Percentiles rank a stretch among this genome's conserved stretches.
These are phyloP conservation scores for Tulasnella sp. DNA, from an alignment of 768 basidiomycete genomes.

Conservation along the genomic window DNA sequence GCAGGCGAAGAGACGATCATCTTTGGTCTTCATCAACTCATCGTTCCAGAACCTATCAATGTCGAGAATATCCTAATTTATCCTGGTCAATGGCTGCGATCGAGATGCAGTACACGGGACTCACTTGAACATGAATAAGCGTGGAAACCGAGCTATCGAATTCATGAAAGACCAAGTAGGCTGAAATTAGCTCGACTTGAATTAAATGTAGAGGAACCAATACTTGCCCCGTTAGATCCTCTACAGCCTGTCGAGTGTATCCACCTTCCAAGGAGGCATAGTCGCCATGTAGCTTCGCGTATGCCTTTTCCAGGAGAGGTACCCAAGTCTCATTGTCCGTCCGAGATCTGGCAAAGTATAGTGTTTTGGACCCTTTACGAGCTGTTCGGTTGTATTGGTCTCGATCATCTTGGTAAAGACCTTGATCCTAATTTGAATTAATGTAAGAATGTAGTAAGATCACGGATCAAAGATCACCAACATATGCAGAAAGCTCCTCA, in stretches of 20 bases:
- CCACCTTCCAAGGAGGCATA: slow-evolving; percentile 35
- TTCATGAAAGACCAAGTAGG: neutral
- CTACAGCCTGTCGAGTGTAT: slow-evolving; percentile 36
- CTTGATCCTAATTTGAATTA: too few relatives aligned
- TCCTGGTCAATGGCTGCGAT: too few relatives aligned
- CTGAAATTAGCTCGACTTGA: neutral
- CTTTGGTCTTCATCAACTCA: slow-evolving; percentile 39
- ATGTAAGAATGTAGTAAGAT: too few relatives aligned
- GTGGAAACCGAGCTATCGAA: slow-evolving; percentile 6
- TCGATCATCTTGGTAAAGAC: slow-evolving; percentile 39
- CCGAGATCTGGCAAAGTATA: slow-evolving; percentile 38
- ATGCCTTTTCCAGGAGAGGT: slow-evolving; percentile 16
- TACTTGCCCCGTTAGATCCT: slow-evolving; percentile 43
- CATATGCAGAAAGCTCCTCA: slow-evolving; percentile 31
- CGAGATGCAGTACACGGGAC: too few relatives aligned
- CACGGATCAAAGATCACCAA: too few relatives aligned
- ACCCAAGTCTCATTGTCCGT: slow-evolving; percentile 42
- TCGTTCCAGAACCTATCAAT: slow-evolving; percentile 41
- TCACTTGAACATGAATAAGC: neutral
- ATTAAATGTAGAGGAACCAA: neutral
- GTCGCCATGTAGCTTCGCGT: slow-evolving; percentile 25
- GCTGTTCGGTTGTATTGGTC: slow-evolving; percentile 34
- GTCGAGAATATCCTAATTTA: slow-evolving; percentile 36
- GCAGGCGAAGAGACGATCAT: slow-evolving; percentile 42
- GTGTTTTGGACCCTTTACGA: slow-evolving; percentile 33